Base-by-base conservation (phyloP, 2,329 filamentous ascomycete genomes). In the Periconia digitata region DNA sequence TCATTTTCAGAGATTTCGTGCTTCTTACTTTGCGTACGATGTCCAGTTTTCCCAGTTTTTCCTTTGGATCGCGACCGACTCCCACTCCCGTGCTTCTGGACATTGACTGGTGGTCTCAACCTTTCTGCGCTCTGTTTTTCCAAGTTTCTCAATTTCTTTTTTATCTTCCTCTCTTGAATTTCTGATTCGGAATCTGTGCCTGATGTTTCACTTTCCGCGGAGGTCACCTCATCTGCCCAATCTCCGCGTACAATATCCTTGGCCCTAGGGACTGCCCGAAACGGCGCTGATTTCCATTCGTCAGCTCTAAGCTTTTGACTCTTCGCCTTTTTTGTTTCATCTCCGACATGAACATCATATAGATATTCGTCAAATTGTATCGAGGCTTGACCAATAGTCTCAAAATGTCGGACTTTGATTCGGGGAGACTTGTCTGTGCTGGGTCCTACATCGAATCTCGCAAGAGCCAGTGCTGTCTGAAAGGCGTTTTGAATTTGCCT, bases 391-490 rank as follows among this genome's bases (percentile, higher is more conserved):
- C 21, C 44, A 8, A 46, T 35, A n/a, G 23, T 46, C 15, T 34
- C 29, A 37, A 46, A 46, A 17, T 46, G 44, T 2, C 37, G 20
- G 15, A 27, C 20, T 4, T 12, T 44, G 34, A 44, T 38, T 20
- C 23, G 4, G 10, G 41, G 41, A 21, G 18, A 8, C 36, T 46
- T 40, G 16, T 41, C 37, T 12, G 10, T 5, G 4, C 6, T 35
- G 5, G 16, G 6, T 2, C 36, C 20, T n/a, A 35, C 44, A 18
- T 57, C 46, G 34, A 46, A 55, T 24, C 50, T 40, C 3, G 55
- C 55, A n/a, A 58, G 41, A 7, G 53, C 44, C 22, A 54, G 36
- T 3, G 55, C 54, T 13, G 43, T 57, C 41, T 55, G 49, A 34
- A 57, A 53, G 8, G 54, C 54, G 20, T 54, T 54, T 6, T 46